Conservation (phyloP, 2,329 filamentous ascomycete species). For the Biscogniauxia mediterranea region DNA sequence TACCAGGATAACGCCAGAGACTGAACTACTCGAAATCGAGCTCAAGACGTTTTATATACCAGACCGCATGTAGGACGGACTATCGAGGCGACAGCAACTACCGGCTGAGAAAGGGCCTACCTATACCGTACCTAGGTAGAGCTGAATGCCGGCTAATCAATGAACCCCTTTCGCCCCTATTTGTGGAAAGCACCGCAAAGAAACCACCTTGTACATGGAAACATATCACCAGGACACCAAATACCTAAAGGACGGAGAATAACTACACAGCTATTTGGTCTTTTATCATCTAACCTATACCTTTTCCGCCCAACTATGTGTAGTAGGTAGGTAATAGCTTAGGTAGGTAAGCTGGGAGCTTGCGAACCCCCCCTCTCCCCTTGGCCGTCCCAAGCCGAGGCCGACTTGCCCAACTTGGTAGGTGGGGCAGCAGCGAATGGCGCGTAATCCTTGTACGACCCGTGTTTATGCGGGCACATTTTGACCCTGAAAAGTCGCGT, state of each 20-base stretch:
- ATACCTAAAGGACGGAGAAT: too few species aligned
- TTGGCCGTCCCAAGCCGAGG: neutral
- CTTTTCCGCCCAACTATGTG: too few species aligned
- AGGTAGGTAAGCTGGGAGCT: neutral
- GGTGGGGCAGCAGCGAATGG: constrained; percentile 1
- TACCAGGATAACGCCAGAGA: neutral
- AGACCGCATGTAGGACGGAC: neutral
- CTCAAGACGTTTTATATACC: neutral
- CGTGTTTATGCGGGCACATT: neutral
- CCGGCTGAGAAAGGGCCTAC: neutral
- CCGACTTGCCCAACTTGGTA: neutral
- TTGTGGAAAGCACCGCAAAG: neutral
- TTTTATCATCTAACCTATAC: too few species aligned
- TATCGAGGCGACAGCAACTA: neutral
- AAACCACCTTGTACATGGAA: too few species aligned
- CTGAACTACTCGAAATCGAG: neutral
- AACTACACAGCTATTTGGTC: too few species aligned
- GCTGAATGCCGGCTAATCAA: too few species aligned
- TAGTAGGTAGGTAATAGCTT: too few species aligned
- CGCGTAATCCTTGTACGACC: constrained; percentile 1
- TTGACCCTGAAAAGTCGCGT: constrained; percentile 5
- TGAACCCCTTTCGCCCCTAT: neutral
- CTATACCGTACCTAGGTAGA: neutral
- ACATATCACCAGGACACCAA: too few species aligned
- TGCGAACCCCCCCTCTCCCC: too few species aligned